A percentile compares a stretch with the other conserved stretches of the same genome.
Evolutionary conservation across 192 early-diverging fungal species (phyloP).

Genomic region (Coemansia sp.): DNA sequence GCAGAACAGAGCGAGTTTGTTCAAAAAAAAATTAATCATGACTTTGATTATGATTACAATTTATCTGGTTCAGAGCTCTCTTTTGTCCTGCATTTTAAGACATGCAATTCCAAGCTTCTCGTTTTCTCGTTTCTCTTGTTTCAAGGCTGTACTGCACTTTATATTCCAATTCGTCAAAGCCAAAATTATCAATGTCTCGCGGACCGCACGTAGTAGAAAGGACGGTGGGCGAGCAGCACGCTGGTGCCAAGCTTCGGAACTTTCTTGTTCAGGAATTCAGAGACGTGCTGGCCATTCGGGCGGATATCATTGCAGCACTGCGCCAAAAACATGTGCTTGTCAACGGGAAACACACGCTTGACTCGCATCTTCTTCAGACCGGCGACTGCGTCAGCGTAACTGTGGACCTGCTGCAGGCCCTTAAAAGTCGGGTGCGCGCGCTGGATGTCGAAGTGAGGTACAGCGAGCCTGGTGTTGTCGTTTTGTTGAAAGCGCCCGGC

Average conservation of each 20-base stretch:
- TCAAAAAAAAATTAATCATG: no score
- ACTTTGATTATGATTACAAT: no score
- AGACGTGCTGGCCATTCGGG: constrained; percentile 26
- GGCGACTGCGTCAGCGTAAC: constrained; percentile 57
- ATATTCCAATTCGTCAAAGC: neutral
- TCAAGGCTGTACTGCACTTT: neutral
- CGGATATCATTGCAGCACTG: constrained; percentile 25
- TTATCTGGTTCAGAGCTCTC: no score
- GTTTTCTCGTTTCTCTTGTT: neutral
- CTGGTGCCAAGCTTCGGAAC: constrained; percentile 36
- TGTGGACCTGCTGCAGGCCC: constrained; percentile 45
- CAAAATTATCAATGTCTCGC: neutral
- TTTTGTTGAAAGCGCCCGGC: constrained; percentile 63
- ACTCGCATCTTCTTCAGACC: constrained; percentile 49
- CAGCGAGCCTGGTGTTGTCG: constrained; percentile 56
- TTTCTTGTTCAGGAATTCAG: constrained; percentile 36
- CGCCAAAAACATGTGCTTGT: constrained; percentile 55
- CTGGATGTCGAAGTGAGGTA: constrained; percentile 55
- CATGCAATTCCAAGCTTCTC: no score
- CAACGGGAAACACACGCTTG: constrained; percentile 55
- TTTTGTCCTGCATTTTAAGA: no score
- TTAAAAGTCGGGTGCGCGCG: constrained; percentile 43
- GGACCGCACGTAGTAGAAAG: constrained; percentile 7
- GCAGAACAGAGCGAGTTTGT: no score
- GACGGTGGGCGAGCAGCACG: neutral